Conservation (phyloP, 176 grass and related monocot species). For the Microstegium vimineum region DNA sequence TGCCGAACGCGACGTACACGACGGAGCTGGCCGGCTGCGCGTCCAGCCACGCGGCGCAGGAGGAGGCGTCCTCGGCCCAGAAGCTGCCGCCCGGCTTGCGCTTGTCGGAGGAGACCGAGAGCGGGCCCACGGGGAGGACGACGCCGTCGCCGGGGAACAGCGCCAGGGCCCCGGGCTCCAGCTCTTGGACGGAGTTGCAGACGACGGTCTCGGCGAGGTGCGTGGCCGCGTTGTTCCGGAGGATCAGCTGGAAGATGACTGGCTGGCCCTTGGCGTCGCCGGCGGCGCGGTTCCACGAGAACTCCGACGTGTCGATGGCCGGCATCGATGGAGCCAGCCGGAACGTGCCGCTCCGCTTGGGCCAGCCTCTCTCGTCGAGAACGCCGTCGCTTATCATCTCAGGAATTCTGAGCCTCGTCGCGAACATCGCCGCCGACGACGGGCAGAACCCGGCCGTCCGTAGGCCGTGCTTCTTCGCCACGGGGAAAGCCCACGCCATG, state of each 20-base stretch:
- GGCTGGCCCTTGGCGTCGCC: constrained; percentile 11
- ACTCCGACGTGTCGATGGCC: constrained; percentile 24
- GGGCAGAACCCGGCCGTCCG: constrained; percentile 41
- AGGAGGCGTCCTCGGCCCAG: constrained; percentile 48
- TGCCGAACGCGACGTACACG: constrained; percentile 71
- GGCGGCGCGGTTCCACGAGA: constrained; percentile 44
- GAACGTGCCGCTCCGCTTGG: constrained; percentile 38
- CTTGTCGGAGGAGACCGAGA: constrained; percentile 1
- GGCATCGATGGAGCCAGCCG: constrained; percentile 46
- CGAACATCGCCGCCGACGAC: constrained; percentile 19
- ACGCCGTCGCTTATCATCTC: constrained; percentile 48
- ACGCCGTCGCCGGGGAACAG: not conserved
- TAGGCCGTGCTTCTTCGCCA: constrained; percentile 40
- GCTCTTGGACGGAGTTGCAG: constrained; percentile 55
- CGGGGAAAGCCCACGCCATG: constrained; percentile 53
- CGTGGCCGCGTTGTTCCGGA: constrained; percentile 39
- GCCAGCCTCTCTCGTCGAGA: constrained; percentile 37
- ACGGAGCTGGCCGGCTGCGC: constrained; percentile 44
- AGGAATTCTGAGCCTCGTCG: constrained; percentile 31
- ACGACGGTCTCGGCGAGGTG: constrained; percentile 36
- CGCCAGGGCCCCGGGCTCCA: constrained; percentile 34
- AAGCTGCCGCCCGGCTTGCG: constrained; percentile 28
- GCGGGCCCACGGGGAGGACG: constrained; percentile 48
- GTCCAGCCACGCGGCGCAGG: constrained; percentile 47
- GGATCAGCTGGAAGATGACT: constrained; percentile 16